Conservation (phyloP, 257 asterid genomes). For the Solanum pinnatisectum region DNA sequence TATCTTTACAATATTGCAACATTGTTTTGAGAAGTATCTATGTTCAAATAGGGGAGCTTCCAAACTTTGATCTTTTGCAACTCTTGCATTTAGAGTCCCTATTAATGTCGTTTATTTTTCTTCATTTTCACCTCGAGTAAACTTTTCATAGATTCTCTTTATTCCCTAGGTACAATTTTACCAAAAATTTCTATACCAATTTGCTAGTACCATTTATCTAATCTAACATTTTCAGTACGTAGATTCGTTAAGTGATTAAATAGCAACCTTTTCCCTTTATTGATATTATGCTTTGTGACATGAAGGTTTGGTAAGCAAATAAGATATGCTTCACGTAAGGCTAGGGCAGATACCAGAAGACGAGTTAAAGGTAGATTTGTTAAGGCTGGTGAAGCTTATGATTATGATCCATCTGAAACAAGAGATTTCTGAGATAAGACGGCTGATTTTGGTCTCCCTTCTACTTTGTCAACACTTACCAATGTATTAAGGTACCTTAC, state of each 20-base stretch:
- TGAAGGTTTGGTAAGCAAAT: constrained; percentile 81
- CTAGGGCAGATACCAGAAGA: constrained; percentile 83
- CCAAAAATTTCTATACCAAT: neutral
- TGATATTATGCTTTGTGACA: neutral
- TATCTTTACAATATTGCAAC: neutral
- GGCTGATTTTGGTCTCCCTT: neutral
- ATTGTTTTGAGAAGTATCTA: neutral
- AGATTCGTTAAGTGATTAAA: neutral
- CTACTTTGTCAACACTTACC: neutral
- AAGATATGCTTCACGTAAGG: constrained; percentile 86
- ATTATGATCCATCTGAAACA: constrained; percentile 36
- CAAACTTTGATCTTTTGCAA: neutral
- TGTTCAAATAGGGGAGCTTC: neutral
- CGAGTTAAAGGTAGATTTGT: constrained; percentile 93
- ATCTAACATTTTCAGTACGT: neutral
- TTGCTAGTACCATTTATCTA: neutral
- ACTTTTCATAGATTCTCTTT: neutral
- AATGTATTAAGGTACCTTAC: neutral
- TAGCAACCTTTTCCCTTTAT: neutral
- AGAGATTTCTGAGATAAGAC: constrained; percentile 19
- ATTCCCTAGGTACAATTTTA: neutral
- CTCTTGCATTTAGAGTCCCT: neutral
- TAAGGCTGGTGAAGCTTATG: constrained; percentile 63
- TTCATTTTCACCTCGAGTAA: neutral
- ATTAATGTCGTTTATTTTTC: neutral